Conservation (phyloP, 306 rosid species). For the Argentina anserina region DNA sequence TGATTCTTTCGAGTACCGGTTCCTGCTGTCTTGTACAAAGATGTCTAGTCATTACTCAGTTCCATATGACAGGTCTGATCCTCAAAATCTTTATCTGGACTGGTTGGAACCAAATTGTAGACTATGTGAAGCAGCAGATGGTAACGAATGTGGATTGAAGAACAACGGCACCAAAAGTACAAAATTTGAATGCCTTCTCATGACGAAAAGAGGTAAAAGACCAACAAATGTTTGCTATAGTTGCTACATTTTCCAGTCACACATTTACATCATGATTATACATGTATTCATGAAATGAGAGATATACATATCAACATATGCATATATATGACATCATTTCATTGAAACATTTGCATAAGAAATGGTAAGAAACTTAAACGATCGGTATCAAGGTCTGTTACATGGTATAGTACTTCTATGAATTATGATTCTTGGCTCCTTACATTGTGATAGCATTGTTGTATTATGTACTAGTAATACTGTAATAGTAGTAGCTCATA, state of each 20-base stretch:
- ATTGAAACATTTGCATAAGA: background rate
- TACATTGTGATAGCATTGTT: too few relatives aligned
- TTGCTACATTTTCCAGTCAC: background rate
- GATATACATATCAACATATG: background rate
- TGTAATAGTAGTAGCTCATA: too few relatives aligned
- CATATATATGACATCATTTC: too few relatives aligned
- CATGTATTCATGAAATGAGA: background rate
- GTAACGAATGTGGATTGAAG: constrained; percentile 28
- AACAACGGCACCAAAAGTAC: background rate
- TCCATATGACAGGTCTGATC: background rate
- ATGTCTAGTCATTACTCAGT: constrained; percentile 6
- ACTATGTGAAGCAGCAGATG: constrained; percentile 25
- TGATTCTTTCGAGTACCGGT: too few relatives aligned
- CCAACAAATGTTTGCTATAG: background rate
- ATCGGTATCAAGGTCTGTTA: too few relatives aligned
- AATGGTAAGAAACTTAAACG: too few relatives aligned
- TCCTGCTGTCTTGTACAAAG: constrained; percentile 20
- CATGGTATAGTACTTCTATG: too few relatives aligned
- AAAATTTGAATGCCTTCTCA: constrained; percentile 15
- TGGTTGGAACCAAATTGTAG: constrained; percentile 30
- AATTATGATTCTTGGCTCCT: too few relatives aligned
- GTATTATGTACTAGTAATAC: too few relatives aligned
- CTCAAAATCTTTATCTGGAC: background rate
- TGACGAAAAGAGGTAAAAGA: constrained; percentile 14
- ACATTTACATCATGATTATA: background rate